Conservation (phyloP, 108 stramenopile species). For the Fistulifera solaris region DNA sequence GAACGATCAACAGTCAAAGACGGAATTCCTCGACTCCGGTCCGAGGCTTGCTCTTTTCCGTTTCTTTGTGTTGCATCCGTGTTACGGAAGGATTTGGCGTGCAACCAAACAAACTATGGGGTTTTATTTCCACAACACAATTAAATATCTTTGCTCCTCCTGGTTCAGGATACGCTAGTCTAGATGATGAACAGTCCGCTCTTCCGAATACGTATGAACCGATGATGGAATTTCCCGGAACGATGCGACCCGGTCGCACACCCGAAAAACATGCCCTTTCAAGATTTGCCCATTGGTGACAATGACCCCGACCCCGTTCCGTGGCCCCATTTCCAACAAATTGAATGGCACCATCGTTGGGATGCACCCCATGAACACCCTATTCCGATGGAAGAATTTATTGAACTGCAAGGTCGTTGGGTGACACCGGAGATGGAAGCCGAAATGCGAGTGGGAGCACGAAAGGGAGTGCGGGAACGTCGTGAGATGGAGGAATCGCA, state of each 20-base stretch:
- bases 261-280: constrained; percentile 78
- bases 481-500: constrained; percentile 63
- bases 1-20: too few species aligned
- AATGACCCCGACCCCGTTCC: constrained; percentile 81
- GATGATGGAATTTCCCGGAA: constrained; percentile 91
- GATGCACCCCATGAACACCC: constrained; percentile 73
- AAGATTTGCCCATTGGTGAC: constrained; percentile 68
- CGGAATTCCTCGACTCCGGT: too few species aligned
- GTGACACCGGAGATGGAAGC: constrained; percentile 78
- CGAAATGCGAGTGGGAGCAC: constrained; percentile 65
- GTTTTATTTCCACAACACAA: background rate
- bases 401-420: constrained; percentile 72
- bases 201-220: constrained; percentile 76
- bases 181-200: constrained; percentile 36
- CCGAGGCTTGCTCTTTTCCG: too few species aligned
- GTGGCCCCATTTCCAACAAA: constrained; percentile 88
- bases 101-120: too few species aligned
- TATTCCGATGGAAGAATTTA: constrained; percentile 74
- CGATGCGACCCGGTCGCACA: constrained; percentile 81
- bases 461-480: constrained; percentile 53
- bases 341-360: constrained; percentile 86
- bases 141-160: constrained; percentile 29
- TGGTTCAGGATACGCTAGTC: constrained; percentile 41
- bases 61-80: too few species aligned
- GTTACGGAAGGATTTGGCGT: too few species aligned